Evolutionary conservation across 768 basidiomycete genomes (phyloP).

Genomic region (Russula earlei): DNA sequence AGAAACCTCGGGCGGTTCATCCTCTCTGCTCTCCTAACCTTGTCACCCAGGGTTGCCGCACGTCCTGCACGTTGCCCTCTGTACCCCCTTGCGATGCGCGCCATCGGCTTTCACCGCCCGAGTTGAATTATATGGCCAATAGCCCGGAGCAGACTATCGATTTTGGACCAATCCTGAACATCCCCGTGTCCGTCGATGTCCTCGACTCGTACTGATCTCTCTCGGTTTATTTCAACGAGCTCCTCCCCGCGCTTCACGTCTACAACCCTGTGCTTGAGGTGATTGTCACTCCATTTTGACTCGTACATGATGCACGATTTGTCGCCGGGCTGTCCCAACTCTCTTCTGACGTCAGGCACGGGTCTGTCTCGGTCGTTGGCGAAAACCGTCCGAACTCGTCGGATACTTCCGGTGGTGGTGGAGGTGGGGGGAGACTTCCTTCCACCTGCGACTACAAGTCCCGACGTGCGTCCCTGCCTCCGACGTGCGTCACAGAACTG

Average conservation of each 20-base stretch:
- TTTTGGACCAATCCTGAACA: neutral
- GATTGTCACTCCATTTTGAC: neutral
- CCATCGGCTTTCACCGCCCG: neutral
- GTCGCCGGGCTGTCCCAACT: neutral
- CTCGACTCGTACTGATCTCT: neutral
- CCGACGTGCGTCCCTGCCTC: too few species aligned
- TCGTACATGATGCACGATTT: too few species aligned
- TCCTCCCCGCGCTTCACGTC: neutral
- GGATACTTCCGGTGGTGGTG: too few species aligned
- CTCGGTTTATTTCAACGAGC: neutral
- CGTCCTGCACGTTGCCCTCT: constrained; percentile 10
- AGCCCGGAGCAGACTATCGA: constrained; percentile 8
- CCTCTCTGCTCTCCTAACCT: neutral
- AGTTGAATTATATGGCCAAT: neutral
- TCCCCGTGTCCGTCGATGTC: neutral
- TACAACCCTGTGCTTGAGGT: neutral
- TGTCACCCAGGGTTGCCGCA: constrained; percentile 10
- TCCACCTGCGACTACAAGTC: too few species aligned
- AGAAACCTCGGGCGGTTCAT: too few species aligned
- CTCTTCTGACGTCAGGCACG: constrained; percentile 5
- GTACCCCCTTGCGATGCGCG: constrained; percentile 1
- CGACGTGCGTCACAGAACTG: neutral
- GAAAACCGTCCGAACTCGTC: neutral
- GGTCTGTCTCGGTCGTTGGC: neutral
- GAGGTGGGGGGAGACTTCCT: too few species aligned